Evolutionary conservation across 1,284 basidiomycete species (phyloP).

Genomic region (Boletus semigastroideus): DNA sequence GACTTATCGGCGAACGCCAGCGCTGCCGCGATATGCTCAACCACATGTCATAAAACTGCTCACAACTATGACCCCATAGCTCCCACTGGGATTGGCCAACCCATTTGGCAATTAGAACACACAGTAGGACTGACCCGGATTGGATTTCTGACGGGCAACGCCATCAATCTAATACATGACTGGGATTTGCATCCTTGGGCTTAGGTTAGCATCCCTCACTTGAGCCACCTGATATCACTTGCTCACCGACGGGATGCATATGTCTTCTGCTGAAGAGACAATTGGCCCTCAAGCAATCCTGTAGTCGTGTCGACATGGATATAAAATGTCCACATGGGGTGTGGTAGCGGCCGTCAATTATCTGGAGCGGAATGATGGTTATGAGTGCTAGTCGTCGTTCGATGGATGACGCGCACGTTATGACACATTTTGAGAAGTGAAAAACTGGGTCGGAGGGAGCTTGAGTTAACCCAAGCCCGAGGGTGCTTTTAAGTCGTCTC

Average conservation of each 20-base stretch:
- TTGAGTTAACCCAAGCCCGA: constrained; percentile 11
- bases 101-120: constrained; percentile 54
- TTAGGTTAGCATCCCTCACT: constrained; percentile 17
- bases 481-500: constrained; percentile 22
- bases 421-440: constrained; percentile 58
- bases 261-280: constrained; percentile 75
- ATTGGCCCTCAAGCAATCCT: constrained; percentile 62
- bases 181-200: constrained; percentile 57
- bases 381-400: constrained; percentile 3
- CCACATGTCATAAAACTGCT: background rate
- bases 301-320: constrained; percentile 65
- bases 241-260: constrained; percentile 54
- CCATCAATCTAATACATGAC: constrained; percentile 66
- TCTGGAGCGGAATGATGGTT: constrained; percentile 39
- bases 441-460: constrained; percentile 18
- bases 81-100: constrained; percentile 17
- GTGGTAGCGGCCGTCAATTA: constrained; percentile 77
- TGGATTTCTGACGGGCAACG: constrained; percentile 66
- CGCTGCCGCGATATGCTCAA: constrained; percentile 14
- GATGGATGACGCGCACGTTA: constrained; percentile 52
- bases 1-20: constrained; percentile 18
- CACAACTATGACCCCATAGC: constrained; percentile 19
- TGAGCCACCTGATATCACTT: background rate
- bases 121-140: constrained; percentile 64
- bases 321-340: constrained; percentile 73